Base-by-base conservation (phyloP, 805 yeast genomes). In the Candida stauntonica region DNA sequence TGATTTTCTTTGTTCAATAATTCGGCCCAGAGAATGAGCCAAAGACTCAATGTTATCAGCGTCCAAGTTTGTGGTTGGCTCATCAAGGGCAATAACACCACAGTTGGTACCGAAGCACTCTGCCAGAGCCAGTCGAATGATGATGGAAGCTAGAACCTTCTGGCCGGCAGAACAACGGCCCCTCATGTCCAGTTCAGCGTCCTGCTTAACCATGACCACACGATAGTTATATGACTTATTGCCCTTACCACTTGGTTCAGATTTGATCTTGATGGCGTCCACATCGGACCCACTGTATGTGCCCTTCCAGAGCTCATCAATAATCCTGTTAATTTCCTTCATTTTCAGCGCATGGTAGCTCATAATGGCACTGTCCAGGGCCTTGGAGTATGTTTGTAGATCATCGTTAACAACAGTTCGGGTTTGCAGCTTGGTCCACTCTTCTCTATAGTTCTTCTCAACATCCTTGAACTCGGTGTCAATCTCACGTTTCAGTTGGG, bases 141-240 rank as follows among this genome's bases (percentile, higher is more conserved):
- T 79, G 33, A 93, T 89, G 28, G 94, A 82, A 0, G 98, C 96
- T 32, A 93, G 63, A 5, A 93, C 97, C 54, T 88, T 86, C 61
- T 93, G 99, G 0, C 99, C 99, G 0, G 99, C 98, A 2, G 96
- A 86, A 59, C 99, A 93, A 41, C 99, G 67, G 0, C 99, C 99
- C 45, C 99, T 74, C 99, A 93, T 93, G 57, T 93, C 99, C 33
- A 93, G 66, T 59, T 93, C 98, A 1, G 81, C 84, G 42, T 85
- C 91, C 53, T 84, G 86, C 58, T 93, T 93, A 42, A 80, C 79
- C 99, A 93, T 93, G 17, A 89, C 95, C 15, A 93, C 97, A 27
- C 97, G 69, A 55, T 91, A 91, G 57, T 91, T 89, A 59, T 89
- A 91, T 1, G 93, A 76, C 23, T 39, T 35, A 34, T 46, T 46